These are phyloP conservation scores for Panicum hallii DNA, from an alignment of 202 grass and related monocot genomes.

Conservation along the genomic window DNA sequence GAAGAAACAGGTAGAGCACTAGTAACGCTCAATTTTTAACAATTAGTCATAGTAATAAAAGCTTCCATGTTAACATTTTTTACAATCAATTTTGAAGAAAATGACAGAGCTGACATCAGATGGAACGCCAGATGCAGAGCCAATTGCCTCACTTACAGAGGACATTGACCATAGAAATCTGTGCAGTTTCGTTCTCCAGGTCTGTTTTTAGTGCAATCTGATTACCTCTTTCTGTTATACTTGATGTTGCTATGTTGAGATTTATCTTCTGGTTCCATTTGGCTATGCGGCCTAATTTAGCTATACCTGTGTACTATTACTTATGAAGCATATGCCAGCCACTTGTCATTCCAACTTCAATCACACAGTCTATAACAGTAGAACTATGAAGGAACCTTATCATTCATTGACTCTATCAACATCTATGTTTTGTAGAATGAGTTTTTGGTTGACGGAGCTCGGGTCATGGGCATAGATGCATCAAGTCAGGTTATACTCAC, in stretches of 20 bases:
- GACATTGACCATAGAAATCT: conserved; percentile 36
- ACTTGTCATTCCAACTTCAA: conserved; percentile 15
- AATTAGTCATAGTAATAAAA: conserved; percentile 19
- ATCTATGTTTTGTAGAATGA: conserved; percentile 70
- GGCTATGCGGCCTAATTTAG: neutral
- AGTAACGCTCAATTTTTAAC: conserved; percentile 17
- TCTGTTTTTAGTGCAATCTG: conserved; percentile 34
- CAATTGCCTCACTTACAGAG: conserved; percentile 40
- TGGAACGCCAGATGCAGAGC: conserved; percentile 3
- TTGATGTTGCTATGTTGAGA: neutral
- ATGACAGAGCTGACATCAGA: conserved; percentile 42
- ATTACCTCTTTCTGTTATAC: conserved; percentile 30
- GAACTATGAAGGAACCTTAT: conserved; percentile 7
- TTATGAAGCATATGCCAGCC: neutral
- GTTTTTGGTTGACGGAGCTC: conserved; percentile 72
- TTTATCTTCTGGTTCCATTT: conserved; percentile 35
- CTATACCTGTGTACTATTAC: conserved; percentile 22
- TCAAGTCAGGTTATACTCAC: conserved; percentile 67
- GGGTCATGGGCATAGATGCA: conserved; percentile 87
- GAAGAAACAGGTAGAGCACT: conserved; percentile 63
- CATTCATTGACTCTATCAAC: conserved; percentile 17
- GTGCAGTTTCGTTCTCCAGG: conserved; percentile 71
- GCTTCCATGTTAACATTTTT: conserved; percentile 22
- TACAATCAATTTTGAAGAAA: conserved; percentile 61
- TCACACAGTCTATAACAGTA: neutral